Evolutionary conservation across 2,329 filamentous ascomycete species (phyloP).

Genomic region (Apiospora pterosperma): DNA sequence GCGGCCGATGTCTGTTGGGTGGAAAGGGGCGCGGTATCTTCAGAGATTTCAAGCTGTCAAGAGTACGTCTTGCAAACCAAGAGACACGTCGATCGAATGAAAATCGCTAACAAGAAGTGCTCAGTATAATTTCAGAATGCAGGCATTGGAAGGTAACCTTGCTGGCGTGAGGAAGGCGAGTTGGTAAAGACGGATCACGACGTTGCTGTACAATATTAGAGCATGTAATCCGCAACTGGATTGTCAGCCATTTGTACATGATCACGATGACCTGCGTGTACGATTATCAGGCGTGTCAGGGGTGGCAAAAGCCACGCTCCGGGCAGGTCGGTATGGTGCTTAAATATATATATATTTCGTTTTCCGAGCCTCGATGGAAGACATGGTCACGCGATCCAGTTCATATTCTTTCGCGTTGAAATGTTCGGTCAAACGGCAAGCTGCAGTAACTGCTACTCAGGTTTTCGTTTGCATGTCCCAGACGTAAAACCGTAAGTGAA

Average conservation of each 20-base stretch:
- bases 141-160: slow-evolving; percentile 79
- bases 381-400: neutral
- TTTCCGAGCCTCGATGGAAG: neutral
- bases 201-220: neutral
- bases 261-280: neutral
- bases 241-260: neutral
- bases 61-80: slow-evolving; percentile 59
- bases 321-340: neutral
- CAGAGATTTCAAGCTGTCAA: slow-evolving; percentile 84
- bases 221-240: neutral
- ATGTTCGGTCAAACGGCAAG: neutral
- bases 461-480: neutral
- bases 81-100: neutral
- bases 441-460: neutral
- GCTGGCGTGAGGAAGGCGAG: slow-evolving; percentile 95
- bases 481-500: neutral
- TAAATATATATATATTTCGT: neutral
- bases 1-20: slow-evolving; percentile 87
- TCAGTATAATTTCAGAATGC: slow-evolving; percentile 89
- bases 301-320: no score
- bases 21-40: slow-evolving; percentile 91
- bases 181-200: slow-evolving; percentile 62
- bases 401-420: neutral
- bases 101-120: slow-evolving; percentile 21
- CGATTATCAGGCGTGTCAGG: neutral